Conservation (phyloP, 106 monocot genomes). For the Posidonia australis region DNA sequence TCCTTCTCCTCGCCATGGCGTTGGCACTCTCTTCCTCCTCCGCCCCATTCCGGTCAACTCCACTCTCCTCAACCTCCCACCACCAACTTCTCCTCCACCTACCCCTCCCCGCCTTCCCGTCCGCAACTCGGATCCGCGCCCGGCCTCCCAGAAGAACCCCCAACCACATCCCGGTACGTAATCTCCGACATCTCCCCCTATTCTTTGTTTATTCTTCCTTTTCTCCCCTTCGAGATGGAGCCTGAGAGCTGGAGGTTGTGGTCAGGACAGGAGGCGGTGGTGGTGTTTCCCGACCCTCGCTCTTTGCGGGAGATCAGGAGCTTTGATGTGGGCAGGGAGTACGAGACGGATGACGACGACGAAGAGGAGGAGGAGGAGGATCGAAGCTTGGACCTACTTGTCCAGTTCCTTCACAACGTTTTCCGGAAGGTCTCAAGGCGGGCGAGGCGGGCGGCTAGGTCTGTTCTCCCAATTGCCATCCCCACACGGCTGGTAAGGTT, state of each 20-base stretch:
- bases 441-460: slow-evolving; percentile 56
- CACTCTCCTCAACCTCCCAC: background rate
- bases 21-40: background rate
- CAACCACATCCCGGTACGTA: background rate
- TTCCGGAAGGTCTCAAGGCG: slow-evolving; percentile 67
- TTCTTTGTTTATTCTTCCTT: background rate
- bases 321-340: slow-evolving; percentile 11
- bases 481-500: slow-evolving; percentile 59
- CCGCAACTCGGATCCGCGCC: background rate
- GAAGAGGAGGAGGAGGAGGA: slow-evolving; percentile 73
- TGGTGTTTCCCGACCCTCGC: slow-evolving; percentile 21
- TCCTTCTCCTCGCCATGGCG: background rate
- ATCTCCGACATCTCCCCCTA: too few species aligned
- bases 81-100: background rate
- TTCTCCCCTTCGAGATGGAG: background rate
- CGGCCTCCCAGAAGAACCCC: slow-evolving; percentile 5
- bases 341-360: slow-evolving; percentile 40
- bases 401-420: slow-evolving; percentile 45
- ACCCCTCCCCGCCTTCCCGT: background rate
- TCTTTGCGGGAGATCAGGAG: slow-evolving; percentile 16
- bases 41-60: background rate
- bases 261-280: slow-evolving; percentile 33
- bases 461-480: slow-evolving; percentile 72
- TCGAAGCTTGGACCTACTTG: slow-evolving; percentile 81
- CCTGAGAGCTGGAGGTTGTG: background rate